phyloP scores from a whole-genome alignment of 768 basidiomycete species.

The Hericium coralloides region DNA sequence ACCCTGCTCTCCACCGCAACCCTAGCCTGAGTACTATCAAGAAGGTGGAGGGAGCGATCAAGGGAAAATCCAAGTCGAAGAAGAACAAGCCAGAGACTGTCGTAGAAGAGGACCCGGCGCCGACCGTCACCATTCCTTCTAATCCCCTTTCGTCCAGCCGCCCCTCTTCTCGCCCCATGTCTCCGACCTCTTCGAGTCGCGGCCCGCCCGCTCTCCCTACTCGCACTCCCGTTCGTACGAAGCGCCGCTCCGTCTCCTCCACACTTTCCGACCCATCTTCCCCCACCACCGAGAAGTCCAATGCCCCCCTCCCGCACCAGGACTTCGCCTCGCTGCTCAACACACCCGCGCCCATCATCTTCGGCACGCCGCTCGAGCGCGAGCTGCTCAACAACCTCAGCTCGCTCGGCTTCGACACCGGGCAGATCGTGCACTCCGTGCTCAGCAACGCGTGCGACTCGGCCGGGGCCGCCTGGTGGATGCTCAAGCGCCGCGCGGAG shows the following conservation, averaged over 20 bases:
- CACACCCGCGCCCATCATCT: slow-evolving; percentile 70
- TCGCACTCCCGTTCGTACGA: slow-evolving; percentile 91
- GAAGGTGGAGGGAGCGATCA: slow-evolving; percentile 18
- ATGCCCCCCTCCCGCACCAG: slow-evolving; percentile 29
- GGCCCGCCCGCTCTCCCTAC: slow-evolving; percentile 54
- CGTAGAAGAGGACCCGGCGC: slow-evolving; percentile 37
- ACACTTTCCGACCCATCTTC: slow-evolving; percentile 60
- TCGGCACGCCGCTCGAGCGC: slow-evolving; percentile 77
- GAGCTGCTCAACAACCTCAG: slow-evolving; percentile 70
- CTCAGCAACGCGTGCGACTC: slow-evolving; percentile 88
- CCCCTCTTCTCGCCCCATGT: slow-evolving; percentile 21
- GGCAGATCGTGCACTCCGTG: slow-evolving; percentile 93
- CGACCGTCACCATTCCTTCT: not conserved
- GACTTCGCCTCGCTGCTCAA: slow-evolving; percentile 59
- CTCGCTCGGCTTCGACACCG: slow-evolving; percentile 80
- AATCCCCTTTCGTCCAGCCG: slow-evolving; percentile 5
- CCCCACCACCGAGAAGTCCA: slow-evolving; percentile 25
- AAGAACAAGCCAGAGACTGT: slow-evolving; percentile 39
- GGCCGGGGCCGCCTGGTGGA: slow-evolving; percentile 93
- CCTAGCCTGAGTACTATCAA: slow-evolving; percentile 55
- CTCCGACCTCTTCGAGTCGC: slow-evolving; percentile 14
- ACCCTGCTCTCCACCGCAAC: slow-evolving; percentile 35
- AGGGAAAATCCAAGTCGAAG: slow-evolving; percentile 9
- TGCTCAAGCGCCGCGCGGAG: slow-evolving; percentile 77
- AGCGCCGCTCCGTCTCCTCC: slow-evolving; percentile 91